Evolutionary conservation across 2,329 filamentous ascomycete genomes (phyloP), one percentile per base, ranked within the genome.

Genomic region (Pestalotiopsis sp.): DNA sequence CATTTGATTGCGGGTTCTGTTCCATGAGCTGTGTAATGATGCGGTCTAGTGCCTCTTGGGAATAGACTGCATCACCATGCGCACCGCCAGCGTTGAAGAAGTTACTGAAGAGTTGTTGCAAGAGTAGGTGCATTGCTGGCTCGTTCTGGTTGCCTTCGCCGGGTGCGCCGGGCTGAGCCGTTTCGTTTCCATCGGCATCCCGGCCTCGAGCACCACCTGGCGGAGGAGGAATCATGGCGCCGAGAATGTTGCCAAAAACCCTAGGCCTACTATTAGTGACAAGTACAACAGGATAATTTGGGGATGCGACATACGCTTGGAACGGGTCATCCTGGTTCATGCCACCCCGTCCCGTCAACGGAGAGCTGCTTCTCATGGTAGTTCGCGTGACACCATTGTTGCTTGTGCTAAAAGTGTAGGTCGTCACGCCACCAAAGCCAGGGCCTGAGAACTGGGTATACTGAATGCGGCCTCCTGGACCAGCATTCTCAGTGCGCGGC

Each of bases 1-100:
- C 95, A 73, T 92, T 93, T 1, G 91, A 92, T 66, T 87, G 87
- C 2, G 90, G 87, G 68, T 94, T 92, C 69, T 93, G 89, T 73
- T 98, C 95, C 91, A 98, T 96, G 58, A 98, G 85, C 73, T 92
- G 89, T 0, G 93, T 92, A 68, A 99, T 92, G 72, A 98, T 93
- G 41, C 92, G 89, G 77, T 99, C 95, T 39, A 98, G 84, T 2
- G 93, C 95, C 81, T 97, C 94, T 80, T 98, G 93, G 0, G 92
- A 92, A 78, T 95, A 97, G 1, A 97, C 95, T 7, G 91, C 93
- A 79, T 98, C 95, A 23, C 94, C 93, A 69, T 88, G 85, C 17
- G 83, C 80, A 7, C 82, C 85, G 68, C 84, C 82, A 14, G 87
- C 86, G 66, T 85, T 85, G 52, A 90, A 79, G 27, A 91, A 73